A percentile compares a stretch with the other conserved stretches of the same genome.
phyloP scores from a whole-genome alignment of 768 basidiomycete genomes.

The Tulasnella sp. region DNA sequence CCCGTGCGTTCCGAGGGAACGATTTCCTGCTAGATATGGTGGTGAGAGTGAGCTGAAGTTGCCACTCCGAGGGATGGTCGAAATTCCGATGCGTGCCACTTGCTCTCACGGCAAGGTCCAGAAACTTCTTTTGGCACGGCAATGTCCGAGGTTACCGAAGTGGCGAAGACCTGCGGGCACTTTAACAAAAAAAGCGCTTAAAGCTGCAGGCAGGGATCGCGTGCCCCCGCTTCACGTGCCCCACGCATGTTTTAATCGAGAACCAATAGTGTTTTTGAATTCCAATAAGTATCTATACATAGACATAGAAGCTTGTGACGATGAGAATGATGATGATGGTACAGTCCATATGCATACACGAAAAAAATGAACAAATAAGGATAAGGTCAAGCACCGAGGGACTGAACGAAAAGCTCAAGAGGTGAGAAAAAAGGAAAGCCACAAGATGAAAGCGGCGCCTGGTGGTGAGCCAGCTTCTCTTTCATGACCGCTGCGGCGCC shows the following conservation, averaged over 20 bases:
- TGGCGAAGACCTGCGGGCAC: background rate
- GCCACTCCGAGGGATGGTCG: background rate
- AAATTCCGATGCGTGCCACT: constrained; percentile 6
- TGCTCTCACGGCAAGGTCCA: background rate
- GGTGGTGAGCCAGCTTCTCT: background rate
- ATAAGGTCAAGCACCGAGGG: background rate
- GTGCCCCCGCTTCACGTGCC: too few species aligned
- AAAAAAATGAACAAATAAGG: constrained; percentile 7
- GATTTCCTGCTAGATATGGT: background rate
- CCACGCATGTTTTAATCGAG: too few species aligned
- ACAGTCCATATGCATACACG: background rate
- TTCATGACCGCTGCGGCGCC: background rate
- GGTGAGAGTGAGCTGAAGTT: constrained; percentile 10
- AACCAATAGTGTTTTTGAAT: background rate
- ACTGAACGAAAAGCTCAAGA: background rate
- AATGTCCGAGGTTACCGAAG: constrained; percentile 5
- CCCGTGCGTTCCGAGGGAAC: background rate
- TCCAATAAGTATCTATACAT: background rate
- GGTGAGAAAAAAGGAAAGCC: background rate
- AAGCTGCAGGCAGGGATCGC: background rate
- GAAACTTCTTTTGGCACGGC: background rate
- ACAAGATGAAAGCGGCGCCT: background rate
- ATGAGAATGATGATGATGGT: background rate
- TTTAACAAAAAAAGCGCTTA: background rate
- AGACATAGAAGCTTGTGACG: background rate